phyloP scores from a whole-genome alignment of 2,329 filamentous ascomycete species.

The Diaporthe vaccinii region DNA sequence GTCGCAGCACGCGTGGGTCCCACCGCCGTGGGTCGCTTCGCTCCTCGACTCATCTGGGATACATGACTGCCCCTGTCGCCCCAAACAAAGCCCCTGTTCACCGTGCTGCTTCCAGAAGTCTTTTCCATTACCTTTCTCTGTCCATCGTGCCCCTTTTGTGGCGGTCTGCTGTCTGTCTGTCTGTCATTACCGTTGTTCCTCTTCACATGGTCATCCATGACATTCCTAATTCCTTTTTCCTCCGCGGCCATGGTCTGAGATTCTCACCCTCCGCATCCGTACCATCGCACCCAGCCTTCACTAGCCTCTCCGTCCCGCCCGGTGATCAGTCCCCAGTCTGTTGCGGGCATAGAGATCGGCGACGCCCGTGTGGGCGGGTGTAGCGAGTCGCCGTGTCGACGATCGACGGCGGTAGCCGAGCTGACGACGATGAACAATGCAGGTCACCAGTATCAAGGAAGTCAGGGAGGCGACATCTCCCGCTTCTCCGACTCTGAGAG shows the following conservation, averaged over 20 bases:
- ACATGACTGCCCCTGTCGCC: constrained; percentile 40
- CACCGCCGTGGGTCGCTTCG: constrained; percentile 41
- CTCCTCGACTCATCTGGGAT: constrained; percentile 41
- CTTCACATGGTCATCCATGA: constrained; percentile 33
- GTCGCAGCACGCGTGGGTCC: constrained; percentile 42
- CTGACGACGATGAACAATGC: constrained; percentile 52
- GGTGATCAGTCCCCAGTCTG: constrained; percentile 30
- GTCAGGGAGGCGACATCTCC: constrained; percentile 50
- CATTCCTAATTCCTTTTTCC: constrained; percentile 18
- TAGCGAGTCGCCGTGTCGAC: constrained; percentile 31
- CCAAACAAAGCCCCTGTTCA: constrained; percentile 40
- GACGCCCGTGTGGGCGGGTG: constrained; percentile 33
- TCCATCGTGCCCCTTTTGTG: constrained; percentile 42
- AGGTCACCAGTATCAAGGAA: constrained; percentile 47
- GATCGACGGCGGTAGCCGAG: constrained; percentile 41
- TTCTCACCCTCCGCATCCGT: background rate
- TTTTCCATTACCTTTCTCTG: constrained; percentile 38
- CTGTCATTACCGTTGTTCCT: constrained; percentile 39
- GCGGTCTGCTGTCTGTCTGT: constrained; percentile 41
- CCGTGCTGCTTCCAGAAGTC: constrained; percentile 38
- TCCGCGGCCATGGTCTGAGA: constrained; percentile 18
- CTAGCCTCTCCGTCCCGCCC: constrained; percentile 9
- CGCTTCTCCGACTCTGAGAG: constrained; percentile 60
- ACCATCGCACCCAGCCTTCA: constrained; percentile 5
- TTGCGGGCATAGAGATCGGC: constrained; percentile 32